These are phyloP conservation scores for Quercus gilva DNA, from an alignment of 306 rosid genomes.

Conservation along the genomic window DNA sequence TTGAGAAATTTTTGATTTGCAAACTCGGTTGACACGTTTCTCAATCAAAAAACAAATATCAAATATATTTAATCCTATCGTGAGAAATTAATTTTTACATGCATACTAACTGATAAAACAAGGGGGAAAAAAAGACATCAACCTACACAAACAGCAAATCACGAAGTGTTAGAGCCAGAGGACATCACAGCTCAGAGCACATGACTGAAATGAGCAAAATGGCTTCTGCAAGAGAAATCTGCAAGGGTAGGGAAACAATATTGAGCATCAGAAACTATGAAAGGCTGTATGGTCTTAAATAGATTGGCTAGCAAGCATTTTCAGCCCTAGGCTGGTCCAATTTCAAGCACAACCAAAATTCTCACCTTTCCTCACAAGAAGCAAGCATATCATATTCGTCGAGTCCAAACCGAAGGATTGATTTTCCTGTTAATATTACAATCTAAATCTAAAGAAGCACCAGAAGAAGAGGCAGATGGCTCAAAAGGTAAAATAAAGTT, in stretches of 20 bases:
- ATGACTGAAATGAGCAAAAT: slow-evolving; percentile 50
- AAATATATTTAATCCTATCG: not conserved
- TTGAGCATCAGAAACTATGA: slow-evolving; percentile 54
- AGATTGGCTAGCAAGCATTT: slow-evolving; percentile 38
- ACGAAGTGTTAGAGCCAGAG: slow-evolving; percentile 55
- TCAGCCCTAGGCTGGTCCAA: slow-evolving; percentile 38
- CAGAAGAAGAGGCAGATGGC: slow-evolving; percentile 18
- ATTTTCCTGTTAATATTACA: not conserved
- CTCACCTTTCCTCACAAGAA: slow-evolving; percentile 33
- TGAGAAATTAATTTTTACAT: not conserved
- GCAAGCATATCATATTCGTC: slow-evolving; percentile 5
- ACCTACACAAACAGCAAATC: slow-evolving; percentile 54
- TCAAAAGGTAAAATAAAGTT: slow-evolving; percentile 17
- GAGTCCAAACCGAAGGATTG: not conserved
- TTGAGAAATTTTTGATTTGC: not conserved
- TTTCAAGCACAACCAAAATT: slow-evolving; percentile 27
- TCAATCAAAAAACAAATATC: not conserved
- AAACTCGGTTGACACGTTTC: slow-evolving; percentile 1
- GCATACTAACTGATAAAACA: slow-evolving; percentile 5
- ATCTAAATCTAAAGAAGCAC: not conserved
- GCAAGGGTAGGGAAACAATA: slow-evolving; percentile 63
- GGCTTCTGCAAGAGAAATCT: slow-evolving; percentile 70
- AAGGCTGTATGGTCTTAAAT: slow-evolving; percentile 29
- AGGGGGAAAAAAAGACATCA: slow-evolving; percentile 29
- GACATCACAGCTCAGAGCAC: slow-evolving; percentile 61